Evolutionary conservation across 2,329 filamentous ascomycete genomes (phyloP).

Genomic region (Fusarium compactum): DNA sequence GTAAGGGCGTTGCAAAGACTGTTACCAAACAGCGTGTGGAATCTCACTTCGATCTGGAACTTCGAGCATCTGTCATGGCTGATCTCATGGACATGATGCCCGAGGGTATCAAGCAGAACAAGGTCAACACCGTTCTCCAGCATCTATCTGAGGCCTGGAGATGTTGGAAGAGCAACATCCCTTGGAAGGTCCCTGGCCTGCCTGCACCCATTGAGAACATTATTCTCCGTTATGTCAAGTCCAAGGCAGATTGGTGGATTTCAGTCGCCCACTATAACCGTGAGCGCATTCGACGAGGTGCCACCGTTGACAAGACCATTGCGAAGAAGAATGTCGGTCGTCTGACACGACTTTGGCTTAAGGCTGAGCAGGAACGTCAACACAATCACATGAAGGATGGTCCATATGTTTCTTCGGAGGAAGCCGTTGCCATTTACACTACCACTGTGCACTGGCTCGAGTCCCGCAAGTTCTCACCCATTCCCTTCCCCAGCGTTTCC

Average conservation of each 20-base stretch:
- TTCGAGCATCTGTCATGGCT: slow-evolving; percentile 98
- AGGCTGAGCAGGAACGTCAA: slow-evolving; percentile 97
- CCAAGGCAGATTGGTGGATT: slow-evolving; percentile 99
- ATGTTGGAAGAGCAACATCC: slow-evolving; percentile 99
- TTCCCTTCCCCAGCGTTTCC: slow-evolving; percentile 97
- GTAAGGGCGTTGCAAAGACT: slow-evolving; percentile 98
- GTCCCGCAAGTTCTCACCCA: slow-evolving; percentile 97
- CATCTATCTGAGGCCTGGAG: slow-evolving; percentile 98
- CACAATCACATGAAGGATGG: slow-evolving; percentile 99
- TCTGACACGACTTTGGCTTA: slow-evolving; percentile 94
- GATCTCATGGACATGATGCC: slow-evolving; percentile 99
- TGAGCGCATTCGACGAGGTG: slow-evolving; percentile 94
- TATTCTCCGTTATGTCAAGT: slow-evolving; percentile 97
- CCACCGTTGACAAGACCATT: slow-evolving; percentile 98
- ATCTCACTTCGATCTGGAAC: slow-evolving; percentile 96
- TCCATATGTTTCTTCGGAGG: slow-evolving; percentile 97
- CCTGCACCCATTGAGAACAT: slow-evolving; percentile 99
- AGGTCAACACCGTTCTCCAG: slow-evolving; percentile 97
- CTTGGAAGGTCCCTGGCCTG: slow-evolving; percentile 97
- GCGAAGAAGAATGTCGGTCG: slow-evolving; percentile 99
- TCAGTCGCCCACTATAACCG: slow-evolving; percentile 99
- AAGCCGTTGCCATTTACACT: slow-evolving; percentile 98
- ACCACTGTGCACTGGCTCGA: slow-evolving; percentile 99
- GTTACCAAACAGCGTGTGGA: slow-evolving; percentile 99
- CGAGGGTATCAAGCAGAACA: slow-evolving; percentile 99